phyloP scores from a whole-genome alignment of 345 rosid genomes.

The Corymbia maculata region DNA sequence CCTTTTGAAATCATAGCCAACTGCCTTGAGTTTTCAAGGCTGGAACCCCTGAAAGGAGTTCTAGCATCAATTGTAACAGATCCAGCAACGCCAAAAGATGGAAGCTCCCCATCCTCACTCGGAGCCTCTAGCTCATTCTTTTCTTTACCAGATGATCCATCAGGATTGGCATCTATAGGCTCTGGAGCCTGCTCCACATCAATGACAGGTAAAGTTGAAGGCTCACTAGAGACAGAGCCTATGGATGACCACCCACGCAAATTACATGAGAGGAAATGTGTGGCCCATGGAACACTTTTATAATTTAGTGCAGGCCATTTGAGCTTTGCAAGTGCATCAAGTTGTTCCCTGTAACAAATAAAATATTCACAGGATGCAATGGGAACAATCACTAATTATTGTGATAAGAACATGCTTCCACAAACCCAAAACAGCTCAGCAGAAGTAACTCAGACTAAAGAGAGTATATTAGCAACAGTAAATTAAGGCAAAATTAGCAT shows the following conservation, averaged over 20 bases:
- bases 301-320: conserved; percentile 62
- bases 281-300: conserved; percentile 72
- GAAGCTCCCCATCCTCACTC: conserved; percentile 96
- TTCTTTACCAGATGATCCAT: conserved; percentile 42
- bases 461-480: not conserved
- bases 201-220: conserved; percentile 24
- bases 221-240: conserved; percentile 28
- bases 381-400: not conserved
- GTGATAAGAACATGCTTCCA: not conserved
- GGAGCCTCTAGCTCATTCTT: conserved; percentile 57
- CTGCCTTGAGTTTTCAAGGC: conserved; percentile 53
- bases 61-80: conserved; percentile 26
- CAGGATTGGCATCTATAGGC: conserved; percentile 42
- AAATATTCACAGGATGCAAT: conserved; percentile 31
- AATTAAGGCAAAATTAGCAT: not conserved
- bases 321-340: conserved; percentile 68
- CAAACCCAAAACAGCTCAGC: not conserved
- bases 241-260: conserved; percentile 60
- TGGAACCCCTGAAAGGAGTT: conserved; percentile 31
- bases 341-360: conserved; percentile 89
- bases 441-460: not conserved
- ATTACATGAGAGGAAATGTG: conserved; percentile 57
- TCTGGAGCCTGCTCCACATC: conserved; percentile 40
- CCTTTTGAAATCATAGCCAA: conserved; percentile 73
- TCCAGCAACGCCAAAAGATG: conserved; percentile 49